Percentiles rank a stretch among this genome's conserved stretches.
These are phyloP conservation scores for Arachis hypogaea DNA, from an alignment of 306 rosid species.

Conservation along the genomic window DNA sequence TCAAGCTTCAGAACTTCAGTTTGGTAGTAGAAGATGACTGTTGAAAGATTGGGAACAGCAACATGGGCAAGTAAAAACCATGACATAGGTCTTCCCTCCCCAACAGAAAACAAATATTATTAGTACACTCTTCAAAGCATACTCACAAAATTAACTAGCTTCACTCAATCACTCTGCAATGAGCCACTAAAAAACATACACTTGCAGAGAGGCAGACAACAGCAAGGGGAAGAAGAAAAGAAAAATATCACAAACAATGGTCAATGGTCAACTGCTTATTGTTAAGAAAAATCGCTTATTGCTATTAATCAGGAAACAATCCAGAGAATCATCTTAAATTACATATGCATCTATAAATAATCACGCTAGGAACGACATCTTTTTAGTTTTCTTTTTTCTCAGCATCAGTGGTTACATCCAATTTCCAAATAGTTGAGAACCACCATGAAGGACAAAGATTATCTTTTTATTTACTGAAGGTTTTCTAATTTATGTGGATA, in stretches of 20 bases:
- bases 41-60: conserved; percentile 73
- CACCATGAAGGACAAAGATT: conserved; percentile 17
- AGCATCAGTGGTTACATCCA: background rate
- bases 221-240: conserved; percentile 12
- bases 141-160: conserved; percentile 10
- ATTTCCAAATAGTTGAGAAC: background rate
- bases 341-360: background rate
- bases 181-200: background rate
- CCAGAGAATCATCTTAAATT: conserved; percentile 7
- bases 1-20: conserved; percentile 75
- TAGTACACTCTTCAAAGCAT: conserved; percentile 34
- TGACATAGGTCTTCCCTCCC: conserved; percentile 73
- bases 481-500: background rate
- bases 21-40: conserved; percentile 76
- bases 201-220: background rate
- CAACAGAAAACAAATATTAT: conserved; percentile 40
- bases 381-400: background rate
- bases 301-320: conserved; percentile 12
- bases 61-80: conserved; percentile 86
- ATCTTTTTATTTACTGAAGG: background rate
- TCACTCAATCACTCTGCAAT: conserved; percentile 12
- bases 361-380: background rate
- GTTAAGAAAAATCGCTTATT: background rate
- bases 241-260: conserved; percentile 16
- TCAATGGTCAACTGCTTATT: background rate